These are phyloP conservation scores for Salix koriyanagi DNA, from an alignment of 345 rosid species.

Conservation along the genomic window DNA sequence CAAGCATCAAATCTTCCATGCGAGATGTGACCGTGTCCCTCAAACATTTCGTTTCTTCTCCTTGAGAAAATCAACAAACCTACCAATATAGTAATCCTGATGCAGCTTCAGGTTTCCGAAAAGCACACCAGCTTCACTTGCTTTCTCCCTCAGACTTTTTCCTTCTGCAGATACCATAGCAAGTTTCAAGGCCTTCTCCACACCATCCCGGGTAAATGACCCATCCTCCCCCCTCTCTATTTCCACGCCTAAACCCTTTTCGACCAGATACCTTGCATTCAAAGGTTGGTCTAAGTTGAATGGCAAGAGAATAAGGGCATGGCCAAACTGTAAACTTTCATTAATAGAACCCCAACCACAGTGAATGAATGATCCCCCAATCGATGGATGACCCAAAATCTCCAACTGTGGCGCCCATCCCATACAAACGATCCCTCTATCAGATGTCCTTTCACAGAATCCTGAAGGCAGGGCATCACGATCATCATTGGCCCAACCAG, in stretches of 20 bases:
- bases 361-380: conserved; percentile 29
- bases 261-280: conserved; percentile 24
- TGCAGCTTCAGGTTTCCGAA: conserved; percentile 18
- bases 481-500: conserved; percentile 21
- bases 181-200: conserved; percentile 15
- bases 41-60: background rate
- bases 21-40: background rate
- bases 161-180: conserved; percentile 27
- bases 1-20: background rate
- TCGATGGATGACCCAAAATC: conserved; percentile 15
- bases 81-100: conserved; percentile 2
- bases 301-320: conserved; percentile 15
- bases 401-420: conserved; percentile 34
- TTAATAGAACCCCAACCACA: conserved; percentile 28
- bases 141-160: background rate
- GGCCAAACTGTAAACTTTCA: conserved; percentile 27
- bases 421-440: conserved; percentile 11
- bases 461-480: conserved; percentile 21
- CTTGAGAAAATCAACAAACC: conserved; percentile 20
- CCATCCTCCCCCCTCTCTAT: conserved; percentile 27
- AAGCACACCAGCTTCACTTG: conserved; percentile 14
- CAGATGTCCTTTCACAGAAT: background rate
- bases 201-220: conserved; percentile 11
- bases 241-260: conserved; percentile 23
- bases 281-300: conserved; percentile 22